Percentiles rank a stretch among this genome's conserved stretches.
Evolutionary conservation across 176 grass and related monocot genomes (phyloP).

Genomic region (Phoenix dactylifera): DNA sequence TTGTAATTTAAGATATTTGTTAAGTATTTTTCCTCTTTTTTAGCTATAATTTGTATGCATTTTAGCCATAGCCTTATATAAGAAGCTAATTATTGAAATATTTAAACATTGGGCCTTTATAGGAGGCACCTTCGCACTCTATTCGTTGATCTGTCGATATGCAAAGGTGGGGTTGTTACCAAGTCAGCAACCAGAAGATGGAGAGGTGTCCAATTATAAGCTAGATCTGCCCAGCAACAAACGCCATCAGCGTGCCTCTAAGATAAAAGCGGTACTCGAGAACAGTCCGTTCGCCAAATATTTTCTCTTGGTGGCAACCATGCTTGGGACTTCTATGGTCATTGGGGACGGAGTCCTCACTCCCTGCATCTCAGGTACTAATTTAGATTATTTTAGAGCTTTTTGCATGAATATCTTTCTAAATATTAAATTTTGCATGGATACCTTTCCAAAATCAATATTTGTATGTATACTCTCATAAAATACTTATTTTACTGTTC

Average conservation of each 20-base stretch:
- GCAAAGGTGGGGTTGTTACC: conserved; percentile 63
- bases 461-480: too few relatives aligned
- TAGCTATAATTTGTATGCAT: not conserved
- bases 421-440: too few relatives aligned
- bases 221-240: conserved; percentile 26
- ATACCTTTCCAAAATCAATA: too few relatives aligned
- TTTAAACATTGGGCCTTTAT: not conserved
- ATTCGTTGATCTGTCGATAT: conserved; percentile 71
- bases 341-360: conserved; percentile 74
- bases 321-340: conserved; percentile 74
- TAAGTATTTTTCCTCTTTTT: not conserved
- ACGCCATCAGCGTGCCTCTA: conserved; percentile 27
- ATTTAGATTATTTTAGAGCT: not conserved
- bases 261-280: conserved; percentile 55
- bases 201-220: conserved; percentile 47
- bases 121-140: conserved; percentile 77
- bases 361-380: conserved; percentile 58
- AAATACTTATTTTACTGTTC: too few relatives aligned
- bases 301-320: conserved; percentile 51
- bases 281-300: conserved; percentile 36
- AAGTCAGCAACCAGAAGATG: conserved; percentile 65
- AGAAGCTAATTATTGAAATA: not conserved
- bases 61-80: not conserved
- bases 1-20: conserved; percentile 1
- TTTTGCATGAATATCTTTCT: too few relatives aligned